Base-by-base conservation (phyloP, 306 rosid genomes). In the Sindora glabra region DNA sequence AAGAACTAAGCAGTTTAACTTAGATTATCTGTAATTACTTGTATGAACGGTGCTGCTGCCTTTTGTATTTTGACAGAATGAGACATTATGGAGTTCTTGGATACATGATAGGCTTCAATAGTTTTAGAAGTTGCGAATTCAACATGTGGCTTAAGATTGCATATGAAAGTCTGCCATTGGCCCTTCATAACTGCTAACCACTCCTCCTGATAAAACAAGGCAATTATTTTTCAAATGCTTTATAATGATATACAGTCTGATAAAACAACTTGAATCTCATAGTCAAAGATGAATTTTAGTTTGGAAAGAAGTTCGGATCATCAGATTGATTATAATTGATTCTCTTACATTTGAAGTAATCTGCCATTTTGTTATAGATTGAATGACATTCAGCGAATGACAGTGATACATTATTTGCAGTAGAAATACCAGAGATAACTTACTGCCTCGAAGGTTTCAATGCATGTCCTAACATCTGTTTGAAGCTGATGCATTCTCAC, bases 101-200 rank as follows among this genome's bases (percentile, higher is more conserved):
- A 59, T 5, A 33, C 53, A 29, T 61, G 36, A 62, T 57, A 80
- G 30, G 57, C 16, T 56, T 72, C 74, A 29, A 73, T 48, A 41
- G 41, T 37, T 68, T 38, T 73, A 21, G 38, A 47, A 17, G 64
- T n/a, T 21, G 69, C 19, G 41, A 45, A 33, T 38, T 46, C 75
- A 55, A 65, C 10, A 41, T 53, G 52, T 7, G 75, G 56, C 49
- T 54, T 37, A 27, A 70, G 33, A 36, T 38, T 53, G 12, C 57
- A 65, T 52, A 58, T 15, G 49, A 63, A 65, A 57, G 47, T 53
- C 49, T 54, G 49, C 56, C 59, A 59, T 29, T 59, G 69, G 46
- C 51, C 64, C 69, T 50, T 67, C 70, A 78, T 17, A 24, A 29
- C 32, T 48, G 68, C 82, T 9, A 76, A 34, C 73, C 72, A 52